These are phyloP conservation scores for Rhodotorula sp. DNA, from an alignment of 1,284 basidiomycete genomes.

Conservation along the genomic window DNA sequence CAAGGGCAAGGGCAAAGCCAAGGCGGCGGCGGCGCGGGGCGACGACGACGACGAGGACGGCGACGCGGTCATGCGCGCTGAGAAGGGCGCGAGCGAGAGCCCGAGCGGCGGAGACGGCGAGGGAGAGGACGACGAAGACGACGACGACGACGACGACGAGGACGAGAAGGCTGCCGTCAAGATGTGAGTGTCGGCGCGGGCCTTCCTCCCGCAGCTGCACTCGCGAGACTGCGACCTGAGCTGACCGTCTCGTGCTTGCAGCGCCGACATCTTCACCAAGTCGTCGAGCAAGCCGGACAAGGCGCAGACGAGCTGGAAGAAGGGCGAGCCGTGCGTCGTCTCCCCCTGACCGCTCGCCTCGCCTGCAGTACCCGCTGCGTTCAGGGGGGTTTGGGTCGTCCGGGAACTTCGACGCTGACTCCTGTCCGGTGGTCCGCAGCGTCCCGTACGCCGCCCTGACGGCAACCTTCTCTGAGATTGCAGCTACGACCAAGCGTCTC, in stretches of 20 bases:
- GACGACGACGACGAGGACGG: slow-evolving; percentile 44
- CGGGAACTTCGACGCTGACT: no score
- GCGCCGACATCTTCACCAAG: slow-evolving; percentile 67
- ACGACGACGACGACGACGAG: slow-evolving; percentile 49
- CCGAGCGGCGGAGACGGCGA: slow-evolving; percentile 51
- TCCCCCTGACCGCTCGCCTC: neutral
- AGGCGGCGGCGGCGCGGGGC: slow-evolving; percentile 50
- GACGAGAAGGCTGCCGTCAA: slow-evolving; percentile 50
- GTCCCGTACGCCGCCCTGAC: slow-evolving; percentile 92
- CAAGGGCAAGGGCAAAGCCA: slow-evolving; percentile 32
- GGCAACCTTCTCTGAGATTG: slow-evolving; percentile 84
- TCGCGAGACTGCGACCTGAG: neutral
- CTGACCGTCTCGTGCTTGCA: slow-evolving; percentile 47
- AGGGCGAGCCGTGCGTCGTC: slow-evolving; percentile 70
- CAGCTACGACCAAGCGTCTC: slow-evolving; percentile 91
- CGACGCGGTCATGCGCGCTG: neutral
- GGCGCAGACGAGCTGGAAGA: slow-evolving; percentile 68
- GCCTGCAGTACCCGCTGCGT: neutral
- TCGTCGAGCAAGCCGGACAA: slow-evolving; percentile 57
- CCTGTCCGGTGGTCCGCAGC: slow-evolving; percentile 53
- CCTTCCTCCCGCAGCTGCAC: neutral
- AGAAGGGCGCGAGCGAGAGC: slow-evolving; percentile 39
- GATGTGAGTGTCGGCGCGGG: slow-evolving; percentile 42
- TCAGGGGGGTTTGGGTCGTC: no score
- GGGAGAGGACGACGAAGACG: slow-evolving; percentile 54